phyloP scores from a whole-genome alignment of 176 grass and related monocot species.

The Phyllostachys edulis region DNA sequence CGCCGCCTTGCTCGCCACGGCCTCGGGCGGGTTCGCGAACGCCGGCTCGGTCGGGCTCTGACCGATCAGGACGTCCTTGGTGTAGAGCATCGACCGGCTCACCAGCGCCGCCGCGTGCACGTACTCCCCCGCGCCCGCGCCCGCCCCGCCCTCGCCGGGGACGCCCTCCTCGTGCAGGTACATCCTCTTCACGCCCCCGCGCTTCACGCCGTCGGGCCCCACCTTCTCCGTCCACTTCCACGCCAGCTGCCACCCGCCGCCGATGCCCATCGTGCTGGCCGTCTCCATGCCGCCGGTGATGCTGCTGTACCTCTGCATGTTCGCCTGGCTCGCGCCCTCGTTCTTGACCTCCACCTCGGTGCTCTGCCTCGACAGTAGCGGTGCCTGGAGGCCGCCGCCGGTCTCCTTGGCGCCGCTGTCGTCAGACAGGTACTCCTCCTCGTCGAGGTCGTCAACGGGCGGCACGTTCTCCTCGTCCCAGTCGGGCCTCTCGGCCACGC shows the following conservation, averaged over 20 bases:
- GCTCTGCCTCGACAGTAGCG: slow-evolving; percentile 42
- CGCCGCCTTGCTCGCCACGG: not conserved
- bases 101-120: slow-evolving; percentile 79
- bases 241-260: slow-evolving; percentile 86
- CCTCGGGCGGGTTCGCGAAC: slow-evolving; percentile 51
- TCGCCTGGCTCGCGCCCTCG: not conserved
- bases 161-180: slow-evolving; percentile 70
- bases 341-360: slow-evolving; percentile 26
- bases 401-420: not conserved
- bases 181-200: slow-evolving; percentile 68
- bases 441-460: not conserved
- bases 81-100: slow-evolving; percentile 57
- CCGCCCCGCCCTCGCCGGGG: not conserved
- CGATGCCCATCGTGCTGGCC: slow-evolving; percentile 71
- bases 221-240: slow-evolving; percentile 74
- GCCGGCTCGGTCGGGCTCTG: slow-evolving; percentile 49
- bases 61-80: slow-evolving; percentile 58
- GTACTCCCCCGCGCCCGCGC: slow-evolving; percentile 28
- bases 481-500: slow-evolving; percentile 35
- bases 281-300: slow-evolving; percentile 31
- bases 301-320: slow-evolving; percentile 42
- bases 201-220: slow-evolving; percentile 41
- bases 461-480: slow-evolving; percentile 61
- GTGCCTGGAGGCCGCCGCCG: not conserved
- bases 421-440: slow-evolving; percentile 2